Conservation (phyloP, 2,329 filamentous ascomycete species). For the Fusarium praegraminearum region DNA sequence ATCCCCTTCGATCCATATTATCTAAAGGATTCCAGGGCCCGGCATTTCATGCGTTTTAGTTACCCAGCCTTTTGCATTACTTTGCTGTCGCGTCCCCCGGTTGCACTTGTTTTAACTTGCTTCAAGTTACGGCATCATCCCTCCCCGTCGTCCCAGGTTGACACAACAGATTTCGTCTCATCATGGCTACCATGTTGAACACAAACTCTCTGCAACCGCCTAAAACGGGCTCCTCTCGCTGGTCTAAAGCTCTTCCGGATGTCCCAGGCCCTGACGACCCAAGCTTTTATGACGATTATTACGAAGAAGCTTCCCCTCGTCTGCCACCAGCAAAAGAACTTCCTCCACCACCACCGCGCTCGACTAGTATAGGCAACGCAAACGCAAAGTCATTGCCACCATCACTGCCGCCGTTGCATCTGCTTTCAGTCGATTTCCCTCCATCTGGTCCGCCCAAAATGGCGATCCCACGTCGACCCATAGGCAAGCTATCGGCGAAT, state of each 20-base stretch:
- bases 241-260: slow-evolving; percentile 68
- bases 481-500: slow-evolving; percentile 40
- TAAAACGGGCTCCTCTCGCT: slow-evolving; percentile 63
- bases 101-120: slow-evolving; percentile 46
- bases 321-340: slow-evolving; percentile 43
- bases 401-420: slow-evolving; percentile 43
- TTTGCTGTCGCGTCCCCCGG: slow-evolving; percentile 35
- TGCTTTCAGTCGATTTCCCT: slow-evolving; percentile 38
- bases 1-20: slow-evolving; percentile 27
- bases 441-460: slow-evolving; percentile 43
- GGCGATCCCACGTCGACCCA: slow-evolving; percentile 45
- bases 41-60: slow-evolving; percentile 28
- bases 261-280: slow-evolving; percentile 54
- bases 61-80: slow-evolving; percentile 36
- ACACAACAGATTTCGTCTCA: slow-evolving; percentile 35
- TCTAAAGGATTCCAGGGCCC: slow-evolving; percentile 41
- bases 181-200: slow-evolving; percentile 44
- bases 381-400: slow-evolving; percentile 44
- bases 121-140: slow-evolving; percentile 36
- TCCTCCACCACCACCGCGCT: slow-evolving; percentile 45
- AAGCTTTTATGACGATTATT: slow-evolving; percentile 42
- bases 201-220: slow-evolving; percentile 44
- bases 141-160: slow-evolving; percentile 23
- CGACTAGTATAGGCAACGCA: slow-evolving; percentile 40
- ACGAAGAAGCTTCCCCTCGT: slow-evolving; percentile 32